Evolutionary conservation across 768 basidiomycete species (phyloP).

Genomic region (Mycena chlorophos): DNA sequence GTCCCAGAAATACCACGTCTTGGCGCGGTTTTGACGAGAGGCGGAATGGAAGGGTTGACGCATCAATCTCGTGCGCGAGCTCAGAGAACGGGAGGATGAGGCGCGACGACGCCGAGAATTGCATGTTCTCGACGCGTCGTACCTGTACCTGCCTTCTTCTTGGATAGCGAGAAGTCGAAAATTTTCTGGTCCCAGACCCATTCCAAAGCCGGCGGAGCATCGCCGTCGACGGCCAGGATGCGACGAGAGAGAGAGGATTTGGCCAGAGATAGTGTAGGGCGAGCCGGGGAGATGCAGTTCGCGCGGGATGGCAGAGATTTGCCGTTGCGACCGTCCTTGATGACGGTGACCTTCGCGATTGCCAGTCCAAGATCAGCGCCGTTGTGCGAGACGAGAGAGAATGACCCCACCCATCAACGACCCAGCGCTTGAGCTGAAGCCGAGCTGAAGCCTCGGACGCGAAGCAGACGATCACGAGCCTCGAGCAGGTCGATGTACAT

Average conservation of each 20-base stretch:
- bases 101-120: not conserved
- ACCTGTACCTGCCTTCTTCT: not conserved
- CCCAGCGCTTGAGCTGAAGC: too few species aligned
- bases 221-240: not conserved
- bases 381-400: conserved; percentile 2
- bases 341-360: conserved; percentile 6
- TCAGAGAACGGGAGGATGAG: not conserved
- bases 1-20: not conserved
- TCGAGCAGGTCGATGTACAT: not conserved
- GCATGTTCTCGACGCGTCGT: not conserved
- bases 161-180: not conserved
- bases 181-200: conserved; percentile 11
- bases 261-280: conserved; percentile 5
- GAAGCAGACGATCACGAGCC: conserved; percentile 4
- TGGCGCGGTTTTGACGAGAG: not conserved
- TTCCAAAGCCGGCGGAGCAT: not conserved
- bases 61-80: not conserved
- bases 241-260: conserved; percentile 6
- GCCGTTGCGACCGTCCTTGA: not conserved
- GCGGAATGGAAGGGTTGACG: not conserved
- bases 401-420: conserved; percentile 3
- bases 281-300: conserved; percentile 2
- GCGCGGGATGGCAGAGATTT: conserved; percentile 1
- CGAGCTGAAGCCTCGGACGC: conserved; percentile 7
- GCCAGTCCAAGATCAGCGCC: not conserved